phyloP scores from a whole-genome alignment of 2,329 filamentous ascomycete genomes.

The Esteya vermicola region DNA sequence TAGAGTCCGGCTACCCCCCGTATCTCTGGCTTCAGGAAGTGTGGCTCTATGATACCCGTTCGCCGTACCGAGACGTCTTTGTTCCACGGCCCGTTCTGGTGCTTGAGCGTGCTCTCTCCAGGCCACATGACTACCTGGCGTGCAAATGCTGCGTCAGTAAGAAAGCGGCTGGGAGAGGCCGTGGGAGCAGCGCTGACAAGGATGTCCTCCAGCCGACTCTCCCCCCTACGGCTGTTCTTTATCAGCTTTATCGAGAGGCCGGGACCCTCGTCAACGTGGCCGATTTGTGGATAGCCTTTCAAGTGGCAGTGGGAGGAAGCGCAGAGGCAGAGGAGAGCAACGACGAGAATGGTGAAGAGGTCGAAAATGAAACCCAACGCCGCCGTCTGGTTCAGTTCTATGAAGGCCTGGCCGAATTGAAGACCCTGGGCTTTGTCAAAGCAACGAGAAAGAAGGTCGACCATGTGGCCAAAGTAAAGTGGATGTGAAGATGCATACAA shows the following conservation, averaged over 20 bases:
- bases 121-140: conserved; percentile 63
- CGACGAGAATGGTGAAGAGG: conserved; percentile 24
- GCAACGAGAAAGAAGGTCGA: conserved; percentile 82
- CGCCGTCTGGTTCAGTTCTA: conserved; percentile 67
- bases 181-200: too few species aligned
- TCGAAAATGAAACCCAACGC: conserved; percentile 34
- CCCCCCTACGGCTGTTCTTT: conserved; percentile 59
- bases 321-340: conserved; percentile 26
- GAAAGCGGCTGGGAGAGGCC: conserved; percentile 15
- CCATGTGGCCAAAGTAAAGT: conserved; percentile 82
- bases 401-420: conserved; percentile 68
- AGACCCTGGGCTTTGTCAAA: conserved; percentile 76
- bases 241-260: conserved; percentile 66
- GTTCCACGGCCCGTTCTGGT: conserved; percentile 56
- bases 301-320: conserved; percentile 37
- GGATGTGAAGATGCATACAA: conserved; percentile 41
- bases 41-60: conserved; percentile 60
- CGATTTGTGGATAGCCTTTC: conserved; percentile 68
- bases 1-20: neutral
- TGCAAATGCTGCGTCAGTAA: conserved; percentile 52
- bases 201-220: conserved; percentile 48
- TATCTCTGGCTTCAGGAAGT: conserved; percentile 51
- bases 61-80: conserved; percentile 60
- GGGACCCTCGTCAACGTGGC: conserved; percentile 64
- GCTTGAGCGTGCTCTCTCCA: conserved; percentile 55